phyloP scores from a whole-genome alignment of 495 filamentous ascomycete species.

The Penicillium canescens region DNA sequence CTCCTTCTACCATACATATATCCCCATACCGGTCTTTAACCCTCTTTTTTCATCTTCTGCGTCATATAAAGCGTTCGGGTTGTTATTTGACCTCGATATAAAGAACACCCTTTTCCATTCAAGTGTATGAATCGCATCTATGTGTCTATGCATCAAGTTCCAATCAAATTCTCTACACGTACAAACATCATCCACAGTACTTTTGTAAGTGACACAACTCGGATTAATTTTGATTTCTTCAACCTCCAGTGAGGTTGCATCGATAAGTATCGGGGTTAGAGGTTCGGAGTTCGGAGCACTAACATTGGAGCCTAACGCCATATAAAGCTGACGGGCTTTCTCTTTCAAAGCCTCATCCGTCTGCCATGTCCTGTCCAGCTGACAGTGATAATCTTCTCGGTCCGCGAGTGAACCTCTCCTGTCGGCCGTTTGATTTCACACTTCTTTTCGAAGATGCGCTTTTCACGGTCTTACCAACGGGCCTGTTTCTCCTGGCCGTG shows the following conservation, averaged over 20 bases:
- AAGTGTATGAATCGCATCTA: too few relatives aligned
- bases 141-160: background rate
- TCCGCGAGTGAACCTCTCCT: constrained; percentile 23
- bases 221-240: background rate
- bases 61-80: constrained; percentile 2
- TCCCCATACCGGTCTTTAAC: background rate
- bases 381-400: constrained; percentile 17
- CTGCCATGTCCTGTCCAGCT: background rate
- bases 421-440: constrained; percentile 38
- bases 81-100: background rate
- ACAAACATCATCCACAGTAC: too few relatives aligned
- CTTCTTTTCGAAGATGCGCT: constrained; percentile 36
- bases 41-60: background rate
- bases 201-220: background rate
- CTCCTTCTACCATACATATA: constrained; percentile 9
- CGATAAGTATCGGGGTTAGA: background rate
- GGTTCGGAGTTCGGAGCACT: too few relatives aligned
- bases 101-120: background rate
- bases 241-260: background rate
- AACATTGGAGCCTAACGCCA: background rate
- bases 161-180: background rate
- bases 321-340: too few relatives aligned
- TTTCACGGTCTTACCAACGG: constrained; percentile 27
- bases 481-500: constrained; percentile 25
- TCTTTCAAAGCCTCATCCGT: too few relatives aligned